phyloP scores from a whole-genome alignment of 169 alveolate genomes.

The Cryptosporidium viatorum region DNA sequence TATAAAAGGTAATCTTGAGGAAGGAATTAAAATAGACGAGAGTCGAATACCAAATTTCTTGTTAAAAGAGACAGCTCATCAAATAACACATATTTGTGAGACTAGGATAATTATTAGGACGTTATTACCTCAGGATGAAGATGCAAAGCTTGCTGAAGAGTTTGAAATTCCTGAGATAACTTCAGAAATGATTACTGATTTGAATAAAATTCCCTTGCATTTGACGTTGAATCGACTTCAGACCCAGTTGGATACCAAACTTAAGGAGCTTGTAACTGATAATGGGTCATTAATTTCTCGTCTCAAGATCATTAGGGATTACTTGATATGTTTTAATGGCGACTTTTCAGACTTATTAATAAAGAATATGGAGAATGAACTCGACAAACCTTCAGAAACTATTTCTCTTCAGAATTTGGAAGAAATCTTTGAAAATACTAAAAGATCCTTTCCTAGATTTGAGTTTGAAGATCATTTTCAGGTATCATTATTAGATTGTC shows the following conservation, averaged over 20 bases:
- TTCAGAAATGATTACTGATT: slow-evolving; percentile 16
- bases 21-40: slow-evolving; percentile 4
- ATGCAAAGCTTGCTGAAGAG: neutral
- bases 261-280: slow-evolving; percentile 2
- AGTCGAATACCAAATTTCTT: slow-evolving; percentile 33
- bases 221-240: neutral
- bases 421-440: slow-evolving; percentile 2
- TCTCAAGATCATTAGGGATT: slow-evolving; percentile 5
- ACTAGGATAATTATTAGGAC: slow-evolving; percentile 14
- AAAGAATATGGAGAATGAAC: neutral
- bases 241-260: neutral
- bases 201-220: neutral
- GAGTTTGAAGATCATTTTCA: neutral
- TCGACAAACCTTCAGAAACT: slow-evolving; percentile 37
- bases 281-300: neutral
- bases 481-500: neutral
- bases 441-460: neutral
- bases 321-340: slow-evolving; percentile 30
- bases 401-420: slow-evolving; percentile 29
- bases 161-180: neutral
- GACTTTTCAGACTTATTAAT: slow-evolving; percentile 31
- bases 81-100: slow-evolving; percentile 22
- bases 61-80: slow-evolving; percentile 11
- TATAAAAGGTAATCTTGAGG: slow-evolving; percentile 10
- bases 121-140: slow-evolving; percentile 5